Base-by-base conservation (phyloP, 352 stramenopile species). In the Plasmopara muralis region DNA sequence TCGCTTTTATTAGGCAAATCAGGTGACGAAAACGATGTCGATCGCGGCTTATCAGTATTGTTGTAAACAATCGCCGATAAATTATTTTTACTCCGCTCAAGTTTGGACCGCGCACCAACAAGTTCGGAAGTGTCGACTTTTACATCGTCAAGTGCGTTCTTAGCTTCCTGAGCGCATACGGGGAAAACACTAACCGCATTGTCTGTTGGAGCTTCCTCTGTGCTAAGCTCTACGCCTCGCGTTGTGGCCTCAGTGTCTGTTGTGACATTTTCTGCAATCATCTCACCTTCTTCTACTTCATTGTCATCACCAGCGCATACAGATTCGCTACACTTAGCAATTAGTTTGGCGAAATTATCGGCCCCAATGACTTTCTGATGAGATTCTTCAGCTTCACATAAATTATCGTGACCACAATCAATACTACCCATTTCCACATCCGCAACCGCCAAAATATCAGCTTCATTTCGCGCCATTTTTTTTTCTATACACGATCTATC, bases 21-120 rank as follows among this genome's bases (percentile, higher is more conserved):
- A 15, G 60, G 52, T 6, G 56, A 65, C 6, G 68, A 77, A 53
- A 78, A 77, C 10, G 62, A 81, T 15, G 65, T 66, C 18, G 68
- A 68, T 28, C 66, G 53, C 25, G 55, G 66, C 25, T 81, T 78
- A 43, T 13, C 45, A 18, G 50, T 55, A 42, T 58, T 55, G 4
- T 15, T 45, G 25, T 43, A 68, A 25, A 12, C 34, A 16, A 20
- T 31, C 5, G 52, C 48, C 13, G 34, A 60, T 40, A 47, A 43
- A 49, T 49, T 46, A 31, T 54, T 64, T 40, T 12, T 61, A 34
- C 52, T 70, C 44, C 49, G 60, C 39, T 64, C 53, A 29, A 54
- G 15, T 31, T 57, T 68, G 25, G 31, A 34, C 16, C 54, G 57
- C 48, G 67, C 71, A 28, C 70, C 55, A 14, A 43, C 44, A 30